Evolutionary conservation across 2,329 filamentous ascomycete species (phyloP).

Genomic region (Neonectria punicea): DNA sequence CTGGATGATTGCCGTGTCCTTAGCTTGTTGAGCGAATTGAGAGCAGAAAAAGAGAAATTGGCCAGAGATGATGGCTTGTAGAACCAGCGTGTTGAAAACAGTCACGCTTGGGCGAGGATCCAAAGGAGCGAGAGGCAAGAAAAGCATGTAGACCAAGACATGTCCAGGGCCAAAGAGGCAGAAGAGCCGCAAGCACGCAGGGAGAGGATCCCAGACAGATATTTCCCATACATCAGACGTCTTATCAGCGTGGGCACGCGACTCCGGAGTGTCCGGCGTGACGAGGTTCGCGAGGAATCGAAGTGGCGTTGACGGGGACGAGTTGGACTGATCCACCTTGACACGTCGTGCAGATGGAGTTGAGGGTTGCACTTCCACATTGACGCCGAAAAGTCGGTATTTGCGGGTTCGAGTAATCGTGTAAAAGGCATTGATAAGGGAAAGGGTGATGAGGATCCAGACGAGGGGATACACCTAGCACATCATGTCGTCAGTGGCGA

Average conservation of each 20-base stretch:
- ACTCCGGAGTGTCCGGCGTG: constrained; percentile 76
- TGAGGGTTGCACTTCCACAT: constrained; percentile 77
- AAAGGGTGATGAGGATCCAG: constrained; percentile 74
- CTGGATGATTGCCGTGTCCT: constrained; percentile 85
- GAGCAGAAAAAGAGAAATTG: constrained; percentile 80
- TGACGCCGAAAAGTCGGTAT: constrained; percentile 91
- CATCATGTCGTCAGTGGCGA: constrained; percentile 23
- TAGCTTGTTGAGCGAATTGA: constrained; percentile 84
- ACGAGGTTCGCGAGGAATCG: constrained; percentile 77
- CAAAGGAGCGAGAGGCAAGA: constrained; percentile 79
- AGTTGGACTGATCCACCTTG: constrained; percentile 77
- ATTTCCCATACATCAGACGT: constrained; percentile 94
- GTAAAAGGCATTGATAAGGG: constrained; percentile 81
- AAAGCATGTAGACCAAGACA: constrained; percentile 88
- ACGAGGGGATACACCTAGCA: constrained; percentile 74
- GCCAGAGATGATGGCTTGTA: constrained; percentile 78
- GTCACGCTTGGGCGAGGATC: constrained; percentile 88
- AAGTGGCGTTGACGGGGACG: constrained; percentile 80
- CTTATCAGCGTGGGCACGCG: constrained; percentile 84
- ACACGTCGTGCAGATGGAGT: constrained; percentile 92
- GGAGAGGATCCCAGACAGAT: constrained; percentile 91
- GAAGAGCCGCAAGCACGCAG: constrained; percentile 83
- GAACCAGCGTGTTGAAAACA: constrained; percentile 81
- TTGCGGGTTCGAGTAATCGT: constrained; percentile 83
- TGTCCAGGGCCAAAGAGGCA: constrained; percentile 95